Evolutionary conservation across 1,284 basidiomycete species (phyloP).

Genomic region (Pterulicium gracile): DNA sequence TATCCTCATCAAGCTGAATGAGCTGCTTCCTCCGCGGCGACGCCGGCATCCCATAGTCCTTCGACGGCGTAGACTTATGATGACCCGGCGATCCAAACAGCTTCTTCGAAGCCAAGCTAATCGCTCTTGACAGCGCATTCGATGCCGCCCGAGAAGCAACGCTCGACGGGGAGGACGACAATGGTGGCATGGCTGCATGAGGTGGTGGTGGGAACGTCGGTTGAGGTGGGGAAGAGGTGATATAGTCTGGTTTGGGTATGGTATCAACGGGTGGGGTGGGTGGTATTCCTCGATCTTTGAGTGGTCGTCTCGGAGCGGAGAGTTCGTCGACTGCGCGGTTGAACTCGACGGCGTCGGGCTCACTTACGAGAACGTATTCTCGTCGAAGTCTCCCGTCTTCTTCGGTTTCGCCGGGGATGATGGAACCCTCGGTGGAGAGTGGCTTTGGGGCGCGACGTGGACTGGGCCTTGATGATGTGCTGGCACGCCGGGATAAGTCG

Average conservation of each 20-base stretch:
- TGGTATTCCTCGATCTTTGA: constrained; percentile 40
- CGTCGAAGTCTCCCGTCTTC: constrained; percentile 64
- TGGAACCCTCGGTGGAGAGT: constrained; percentile 50
- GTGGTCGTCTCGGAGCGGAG: constrained; percentile 37
- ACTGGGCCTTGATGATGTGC: constrained; percentile 9
- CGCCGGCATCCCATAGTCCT: constrained; percentile 27
- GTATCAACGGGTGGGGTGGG: constrained; percentile 36
- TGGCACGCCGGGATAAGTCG: constrained; percentile 3
- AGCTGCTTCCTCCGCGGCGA: constrained; percentile 44
- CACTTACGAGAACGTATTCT: constrained; percentile 72
- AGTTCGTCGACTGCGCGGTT: constrained; percentile 68
- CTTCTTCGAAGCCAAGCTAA: constrained; percentile 85
- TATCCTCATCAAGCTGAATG: constrained; percentile 30
- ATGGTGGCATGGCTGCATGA: constrained; percentile 27
- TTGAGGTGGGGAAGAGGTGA: constrained; percentile 58
- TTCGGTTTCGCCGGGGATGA: constrained; percentile 73
- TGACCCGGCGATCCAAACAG: constrained; percentile 62
- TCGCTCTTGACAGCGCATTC: constrained; percentile 75
- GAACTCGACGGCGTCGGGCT: constrained; percentile 66
- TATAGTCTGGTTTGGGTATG: constrained; percentile 18
- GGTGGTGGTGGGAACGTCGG: constrained; percentile 44
- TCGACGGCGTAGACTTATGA: constrained; percentile 25
- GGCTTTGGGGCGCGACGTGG: constrained; percentile 16
- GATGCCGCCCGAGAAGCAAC: constrained; percentile 45
- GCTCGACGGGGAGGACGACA: constrained; percentile 57